phyloP scores from a whole-genome alignment of 768 basidiomycete genomes.

The Artomyces pyxidatus region DNA sequence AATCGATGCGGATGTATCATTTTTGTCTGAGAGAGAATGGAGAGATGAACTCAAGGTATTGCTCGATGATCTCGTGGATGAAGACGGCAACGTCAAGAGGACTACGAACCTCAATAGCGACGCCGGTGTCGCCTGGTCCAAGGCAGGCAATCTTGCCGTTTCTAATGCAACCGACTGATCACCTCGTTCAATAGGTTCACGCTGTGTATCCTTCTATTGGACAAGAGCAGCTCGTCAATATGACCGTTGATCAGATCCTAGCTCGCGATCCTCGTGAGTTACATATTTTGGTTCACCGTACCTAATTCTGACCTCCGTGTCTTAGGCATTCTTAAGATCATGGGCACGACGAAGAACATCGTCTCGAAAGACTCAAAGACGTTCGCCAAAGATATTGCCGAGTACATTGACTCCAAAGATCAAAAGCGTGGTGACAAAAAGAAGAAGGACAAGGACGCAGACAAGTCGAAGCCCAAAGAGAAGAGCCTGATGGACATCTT shows the following conservation, averaged over 20 bases:
- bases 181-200: conserved; percentile 36
- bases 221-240: conserved; percentile 38
- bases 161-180: neutral
- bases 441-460: conserved; percentile 19
- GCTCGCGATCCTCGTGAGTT: conserved; percentile 36
- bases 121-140: conserved; percentile 54
- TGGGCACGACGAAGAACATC: conserved; percentile 49
- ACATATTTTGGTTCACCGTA: neutral
- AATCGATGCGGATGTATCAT: conserved; percentile 53
- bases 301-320: neutral
- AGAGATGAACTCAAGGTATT: conserved; percentile 46
- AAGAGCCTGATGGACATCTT: conserved; percentile 15
- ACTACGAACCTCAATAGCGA: conserved; percentile 49
- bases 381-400: conserved; percentile 48
- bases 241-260: conserved; percentile 46
- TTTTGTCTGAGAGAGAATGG: conserved; percentile 51
- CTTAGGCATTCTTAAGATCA: conserved; percentile 35
- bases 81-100: conserved; percentile 46
- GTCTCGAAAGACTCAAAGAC: conserved; percentile 39
- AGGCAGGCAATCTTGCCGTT: conserved; percentile 27
- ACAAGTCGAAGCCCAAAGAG: conserved; percentile 11
- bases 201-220: conserved; percentile 49
- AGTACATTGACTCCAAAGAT: conserved; percentile 60
- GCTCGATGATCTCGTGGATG: conserved; percentile 49
- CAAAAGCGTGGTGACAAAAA: conserved; percentile 42